Conservation (phyloP, 768 basidiomycete species). For the Mycena rosella region DNA sequence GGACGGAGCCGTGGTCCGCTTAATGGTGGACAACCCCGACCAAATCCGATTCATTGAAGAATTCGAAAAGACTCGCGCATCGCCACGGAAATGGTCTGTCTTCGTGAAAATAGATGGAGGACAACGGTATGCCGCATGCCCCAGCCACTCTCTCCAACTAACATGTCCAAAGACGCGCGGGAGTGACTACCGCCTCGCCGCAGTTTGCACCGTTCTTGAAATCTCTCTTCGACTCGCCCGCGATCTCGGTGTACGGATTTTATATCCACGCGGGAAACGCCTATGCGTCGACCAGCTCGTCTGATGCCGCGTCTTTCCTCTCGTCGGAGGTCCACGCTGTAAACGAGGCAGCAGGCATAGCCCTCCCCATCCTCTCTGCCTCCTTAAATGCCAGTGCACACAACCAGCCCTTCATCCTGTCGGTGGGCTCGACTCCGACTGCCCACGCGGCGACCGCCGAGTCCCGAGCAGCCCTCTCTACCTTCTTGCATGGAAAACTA, state of each 20-base stretch:
- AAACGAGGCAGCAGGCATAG: constrained; percentile 71
- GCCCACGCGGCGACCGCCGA: constrained; percentile 80
- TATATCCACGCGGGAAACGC: constrained; percentile 85
- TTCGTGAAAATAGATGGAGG: constrained; percentile 89
- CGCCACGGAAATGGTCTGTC: constrained; percentile 71
- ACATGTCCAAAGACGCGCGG: constrained; percentile 71
- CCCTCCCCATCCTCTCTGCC: constrained; percentile 59
- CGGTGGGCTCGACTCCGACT: constrained; percentile 90
- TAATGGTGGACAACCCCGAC: constrained; percentile 82
- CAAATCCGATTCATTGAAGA: constrained; percentile 76
- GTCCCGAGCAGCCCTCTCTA: constrained; percentile 54
- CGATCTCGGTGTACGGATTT: constrained; percentile 81
- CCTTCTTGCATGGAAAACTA: constrained; percentile 68
- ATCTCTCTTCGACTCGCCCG: constrained; percentile 64
- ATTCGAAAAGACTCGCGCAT: constrained; percentile 60
- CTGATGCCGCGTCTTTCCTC: constrained; percentile 75
- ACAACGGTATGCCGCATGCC: constrained; percentile 66
- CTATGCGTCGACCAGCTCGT: constrained; percentile 79
- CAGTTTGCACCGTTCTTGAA: constrained; percentile 69
- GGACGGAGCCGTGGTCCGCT: constrained; percentile 70
- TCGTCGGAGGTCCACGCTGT: constrained; percentile 79
- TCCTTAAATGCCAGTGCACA: constrained; percentile 48
- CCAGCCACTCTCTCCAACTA: constrained; percentile 29
- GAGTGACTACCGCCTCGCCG: constrained; percentile 66
- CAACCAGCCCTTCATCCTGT: constrained; percentile 72